These are phyloP conservation scores for Olyra latifolia DNA, from an alignment of 176 grass and related monocot species.

Conservation along the genomic window DNA sequence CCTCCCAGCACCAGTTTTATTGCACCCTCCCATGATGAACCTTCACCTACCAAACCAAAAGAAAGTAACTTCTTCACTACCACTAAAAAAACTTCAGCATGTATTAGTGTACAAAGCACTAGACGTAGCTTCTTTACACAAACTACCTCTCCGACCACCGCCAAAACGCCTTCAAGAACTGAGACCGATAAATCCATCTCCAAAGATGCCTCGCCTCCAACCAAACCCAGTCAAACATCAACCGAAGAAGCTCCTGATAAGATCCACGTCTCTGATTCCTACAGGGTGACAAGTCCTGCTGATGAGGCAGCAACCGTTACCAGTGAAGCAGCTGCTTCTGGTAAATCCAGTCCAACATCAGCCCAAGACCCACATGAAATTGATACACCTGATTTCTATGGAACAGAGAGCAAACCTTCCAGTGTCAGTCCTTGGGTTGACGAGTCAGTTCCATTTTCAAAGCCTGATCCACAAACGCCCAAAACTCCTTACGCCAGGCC, in stretches of 20 bases:
- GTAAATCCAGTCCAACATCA: too few relatives aligned
- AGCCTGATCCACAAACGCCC: background rate
- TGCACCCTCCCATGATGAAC: background rate
- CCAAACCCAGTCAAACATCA: conserved; percentile 12
- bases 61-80: conserved; percentile 29
- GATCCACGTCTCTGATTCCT: too few relatives aligned
- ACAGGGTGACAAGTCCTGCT: too few relatives aligned
- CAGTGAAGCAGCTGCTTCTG: too few relatives aligned
- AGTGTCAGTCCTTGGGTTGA: background rate
- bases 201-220: conserved; percentile 30
- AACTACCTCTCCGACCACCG: background rate
- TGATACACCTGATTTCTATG: too few relatives aligned
- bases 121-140: too few relatives aligned
- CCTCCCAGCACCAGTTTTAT: conserved; percentile 23
- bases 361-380: too few relatives aligned
- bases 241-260: conserved; percentile 4
- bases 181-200: background rate
- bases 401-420: background rate
- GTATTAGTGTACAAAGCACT: too few relatives aligned
- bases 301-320: too few relatives aligned
- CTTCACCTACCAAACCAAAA: conserved; percentile 24
- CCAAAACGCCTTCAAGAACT: conserved; percentile 1
- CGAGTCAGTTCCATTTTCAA: conserved; percentile 2
- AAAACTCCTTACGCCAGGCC: background rate
- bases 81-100: conserved; percentile 20